phyloP scores from a whole-genome alignment of 257 asterid genomes.

The Forsythia suspensa region DNA sequence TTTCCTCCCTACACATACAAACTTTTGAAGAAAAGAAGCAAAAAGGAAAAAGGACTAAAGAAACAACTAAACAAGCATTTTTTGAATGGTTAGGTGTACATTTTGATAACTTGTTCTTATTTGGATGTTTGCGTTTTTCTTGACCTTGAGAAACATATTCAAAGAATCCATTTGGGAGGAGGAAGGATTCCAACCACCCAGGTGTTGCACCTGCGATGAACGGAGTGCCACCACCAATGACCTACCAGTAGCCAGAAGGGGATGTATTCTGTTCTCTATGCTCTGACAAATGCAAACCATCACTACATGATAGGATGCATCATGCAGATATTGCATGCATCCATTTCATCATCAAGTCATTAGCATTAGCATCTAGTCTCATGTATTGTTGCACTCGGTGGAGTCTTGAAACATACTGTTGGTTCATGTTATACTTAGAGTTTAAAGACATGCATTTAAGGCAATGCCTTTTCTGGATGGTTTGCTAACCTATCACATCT shows the following conservation, averaged over 20 bases:
- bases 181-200: constrained; percentile 67
- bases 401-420: constrained; percentile 40
- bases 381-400: constrained; percentile 40
- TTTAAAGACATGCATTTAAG: constrained; percentile 56
- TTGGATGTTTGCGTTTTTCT: constrained; percentile 31
- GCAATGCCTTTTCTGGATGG: constrained; percentile 35
- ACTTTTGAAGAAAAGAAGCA: neutral
- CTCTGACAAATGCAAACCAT: constrained; percentile 52
- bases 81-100: neutral
- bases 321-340: constrained; percentile 92
- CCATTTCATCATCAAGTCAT: constrained; percentile 78
- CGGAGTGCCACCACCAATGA: constrained; percentile 61
- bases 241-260: constrained; percentile 91
- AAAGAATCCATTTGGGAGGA: constrained; percentile 91
- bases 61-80: neutral
- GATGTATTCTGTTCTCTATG: constrained; percentile 71
- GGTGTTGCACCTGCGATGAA: constrained; percentile 48
- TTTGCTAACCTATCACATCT: constrained; percentile 21
- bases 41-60: no score
- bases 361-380: constrained; percentile 62
- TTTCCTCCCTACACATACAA: neutral
- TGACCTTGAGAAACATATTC: constrained; percentile 80
- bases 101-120: neutral
- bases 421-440: constrained; percentile 35
- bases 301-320: constrained; percentile 84